Evolutionary conservation across 78 protist species (phyloP), one percentile per base, ranked within the genome.

Genomic region (Isochrysis galbana): DNA sequence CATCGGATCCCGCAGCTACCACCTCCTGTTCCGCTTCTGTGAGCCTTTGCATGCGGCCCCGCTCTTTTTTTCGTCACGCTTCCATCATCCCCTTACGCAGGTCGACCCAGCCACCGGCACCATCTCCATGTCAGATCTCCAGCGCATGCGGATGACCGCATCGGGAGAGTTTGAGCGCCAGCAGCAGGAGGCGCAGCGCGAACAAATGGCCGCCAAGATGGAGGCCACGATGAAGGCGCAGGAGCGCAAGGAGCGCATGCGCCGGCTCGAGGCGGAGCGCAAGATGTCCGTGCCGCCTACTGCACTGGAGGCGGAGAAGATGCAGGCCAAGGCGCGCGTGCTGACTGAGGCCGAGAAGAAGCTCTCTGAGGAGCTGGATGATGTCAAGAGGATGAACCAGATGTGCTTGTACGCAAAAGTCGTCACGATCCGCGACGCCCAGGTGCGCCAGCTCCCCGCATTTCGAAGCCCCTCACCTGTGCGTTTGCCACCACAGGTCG

Each of bases 401-500:
- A 46, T 95, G 86, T 87, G 92, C 91, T 92, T 84, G 44, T 86
- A 95, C 70, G 88, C 95, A 0, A 86, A 93, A 29, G 87, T 91
- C 39, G 94, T 91, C 32, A 90, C 96, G 41, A 87, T 95, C 38
- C 93, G 96, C 46, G 96, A 95, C 25, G 94, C 94, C 11, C 96
- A 95, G 89, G 41, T 93, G 74, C 38, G 38, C n/a, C n/a, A n/a
- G n/a, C n/a, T n/a, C n/a, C n/a, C n/a, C n/a, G n/a, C n/a, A n/a
- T n/a, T n/a, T n/a, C n/a, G n/a, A n/a, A n/a, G n/a, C n/a, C n/a
- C n/a, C n/a, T n/a, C n/a, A n/a, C n/a, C n/a, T n/a, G n/a, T n/a
- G n/a, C n/a, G n/a, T n/a, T n/a, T n/a, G n/a, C n/a, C n/a, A n/a
- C n/a, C n/a, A n/a, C n/a, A n/a, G n/a, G n/a, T n/a, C n/a, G n/a